Evolutionary conservation across 768 basidiomycete species (phyloP).

Genomic region (Crucibulum laeve): DNA sequence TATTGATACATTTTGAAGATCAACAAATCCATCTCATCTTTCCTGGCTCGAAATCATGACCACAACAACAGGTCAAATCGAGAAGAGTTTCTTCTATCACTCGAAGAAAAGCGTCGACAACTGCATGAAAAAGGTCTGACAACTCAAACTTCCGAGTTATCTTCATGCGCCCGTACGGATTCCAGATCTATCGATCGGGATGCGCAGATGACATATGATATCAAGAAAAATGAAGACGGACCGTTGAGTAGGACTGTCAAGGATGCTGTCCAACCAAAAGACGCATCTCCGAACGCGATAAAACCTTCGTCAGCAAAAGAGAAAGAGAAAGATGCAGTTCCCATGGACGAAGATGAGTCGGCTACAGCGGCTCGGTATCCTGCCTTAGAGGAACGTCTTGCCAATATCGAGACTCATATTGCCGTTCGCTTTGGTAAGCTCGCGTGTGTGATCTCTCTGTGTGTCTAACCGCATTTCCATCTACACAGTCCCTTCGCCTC

Average conservation of each 20-base stretch:
- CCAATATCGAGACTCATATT: slow-evolving; percentile 67
- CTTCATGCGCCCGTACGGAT: slow-evolving; percentile 72
- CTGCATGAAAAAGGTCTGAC: slow-evolving; percentile 25
- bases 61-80: slow-evolving; percentile 77
- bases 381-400: slow-evolving; percentile 58
- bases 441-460: not conserved
- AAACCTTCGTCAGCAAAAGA: not conserved
- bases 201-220: slow-evolving; percentile 82
- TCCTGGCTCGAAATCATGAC: slow-evolving; percentile 66
- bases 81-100: slow-evolving; percentile 63
- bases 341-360: slow-evolving; percentile 11
- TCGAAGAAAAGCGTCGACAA: slow-evolving; percentile 49
- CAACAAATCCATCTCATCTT: slow-evolving; percentile 66
- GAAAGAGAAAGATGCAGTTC: slow-evolving; percentile 8
- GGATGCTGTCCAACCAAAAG: slow-evolving; percentile 6
- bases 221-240: slow-evolving; percentile 80
- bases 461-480: not conserved
- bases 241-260: slow-evolving; percentile 62
- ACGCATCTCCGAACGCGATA: not conserved
- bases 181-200: slow-evolving; percentile 70
- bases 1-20: slow-evolving; percentile 35
- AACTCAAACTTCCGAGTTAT: slow-evolving; percentile 10
- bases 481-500: slow-evolving; percentile 62
- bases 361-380: slow-evolving; percentile 46
- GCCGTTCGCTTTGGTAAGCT: slow-evolving; percentile 68